Percentiles rank a stretch among this genome's conserved stretches.
These are phyloP conservation scores for Sambucus nigra DNA, from an alignment of 129 eudicot species.

Conservation along the genomic window DNA sequence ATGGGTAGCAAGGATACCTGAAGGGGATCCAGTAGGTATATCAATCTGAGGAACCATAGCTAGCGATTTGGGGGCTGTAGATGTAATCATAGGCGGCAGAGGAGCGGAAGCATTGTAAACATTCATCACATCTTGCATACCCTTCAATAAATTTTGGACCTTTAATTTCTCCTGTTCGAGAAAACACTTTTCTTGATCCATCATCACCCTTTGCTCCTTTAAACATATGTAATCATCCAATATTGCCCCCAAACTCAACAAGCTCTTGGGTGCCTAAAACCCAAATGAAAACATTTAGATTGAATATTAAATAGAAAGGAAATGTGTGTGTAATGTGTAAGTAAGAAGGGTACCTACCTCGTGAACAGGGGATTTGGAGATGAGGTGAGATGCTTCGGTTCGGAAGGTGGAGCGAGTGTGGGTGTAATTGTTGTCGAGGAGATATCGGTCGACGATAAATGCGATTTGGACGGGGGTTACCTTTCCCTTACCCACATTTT, in stretches of 20 bases:
- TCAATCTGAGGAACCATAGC: slow-evolving; percentile 12
- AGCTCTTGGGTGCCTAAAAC: slow-evolving; percentile 57
- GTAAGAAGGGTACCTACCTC: slow-evolving; percentile 41
- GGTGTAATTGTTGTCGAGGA: slow-evolving; percentile 46
- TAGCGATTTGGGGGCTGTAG: background rate
- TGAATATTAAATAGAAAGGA: background rate
- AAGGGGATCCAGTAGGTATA: slow-evolving; percentile 13
- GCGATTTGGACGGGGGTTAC: slow-evolving; percentile 78
- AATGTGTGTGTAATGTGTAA: background rate
- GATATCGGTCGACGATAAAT: slow-evolving; percentile 80
- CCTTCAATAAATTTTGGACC: slow-evolving; percentile 49
- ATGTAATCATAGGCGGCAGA: slow-evolving; percentile 19
- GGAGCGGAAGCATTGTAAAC: slow-evolving; percentile 32
- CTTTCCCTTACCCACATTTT: slow-evolving; percentile 47
- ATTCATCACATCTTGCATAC: slow-evolving; percentile 73
- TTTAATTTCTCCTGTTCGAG: slow-evolving; percentile 63
- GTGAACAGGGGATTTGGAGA: slow-evolving; percentile 51
- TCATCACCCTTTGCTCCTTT: slow-evolving; percentile 62
- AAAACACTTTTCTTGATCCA: slow-evolving; percentile 51
- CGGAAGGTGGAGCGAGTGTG: slow-evolving; percentile 53
- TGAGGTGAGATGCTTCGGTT: slow-evolving; percentile 51
- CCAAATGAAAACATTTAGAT: background rate
- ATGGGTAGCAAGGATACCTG: slow-evolving; percentile 20
- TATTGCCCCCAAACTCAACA: slow-evolving; percentile 66
- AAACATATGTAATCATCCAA: slow-evolving; percentile 71